Evolutionary conservation across 345 rosid genomes (phyloP), one percentile per base, ranked within the genome.

Genomic region (Melaleuca quinquenervia): DNA sequence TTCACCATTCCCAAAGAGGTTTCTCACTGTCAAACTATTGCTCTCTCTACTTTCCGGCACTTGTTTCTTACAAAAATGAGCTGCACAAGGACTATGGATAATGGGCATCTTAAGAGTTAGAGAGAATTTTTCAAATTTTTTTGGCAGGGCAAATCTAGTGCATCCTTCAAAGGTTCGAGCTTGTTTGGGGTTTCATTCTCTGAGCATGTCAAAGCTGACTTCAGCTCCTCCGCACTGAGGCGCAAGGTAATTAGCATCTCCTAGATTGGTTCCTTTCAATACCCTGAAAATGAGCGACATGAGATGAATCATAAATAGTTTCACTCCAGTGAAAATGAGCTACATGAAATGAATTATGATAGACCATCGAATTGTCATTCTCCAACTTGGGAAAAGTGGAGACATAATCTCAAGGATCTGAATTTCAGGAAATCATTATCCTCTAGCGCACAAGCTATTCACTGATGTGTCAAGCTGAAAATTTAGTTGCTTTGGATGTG

Each of bases 131-230:
- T 70, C 48, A 36, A 70, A 36, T 36, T 36, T 12, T 64, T 16
- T 70, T 70, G 80, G 87, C 96, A 96, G 98, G 98, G 91, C 3
- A 95, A 93, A 52, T 62, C 84, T 36, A 82, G 88, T 86, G 91
- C 93, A 21, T 93, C 95, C 22, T 92, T 91, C 85, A 95, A 94
- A 91, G 98, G 94, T 56, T 95, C 96, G 16, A 90, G 90, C 84
- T 88, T 97, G 12, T 96, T 96, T 84, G 98, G 98, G 52, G 93
- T 91, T 87, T 93, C 99, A 84, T 82, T 95, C 21, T 89, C 92
- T 9, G 98, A 93, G 84, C 91, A 93, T 76, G 84, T 83, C 86
- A 95, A 91, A 88, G 83, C 93, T 85, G 95, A 93, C 26, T 86
- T 91, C 85, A 90, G 85, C 87, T 87, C 91, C 88, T 91, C 93